These are phyloP conservation scores for Staphylotrichum tortipilum DNA, from an alignment of 495 filamentous ascomycete genomes.

Conservation along the genomic window DNA sequence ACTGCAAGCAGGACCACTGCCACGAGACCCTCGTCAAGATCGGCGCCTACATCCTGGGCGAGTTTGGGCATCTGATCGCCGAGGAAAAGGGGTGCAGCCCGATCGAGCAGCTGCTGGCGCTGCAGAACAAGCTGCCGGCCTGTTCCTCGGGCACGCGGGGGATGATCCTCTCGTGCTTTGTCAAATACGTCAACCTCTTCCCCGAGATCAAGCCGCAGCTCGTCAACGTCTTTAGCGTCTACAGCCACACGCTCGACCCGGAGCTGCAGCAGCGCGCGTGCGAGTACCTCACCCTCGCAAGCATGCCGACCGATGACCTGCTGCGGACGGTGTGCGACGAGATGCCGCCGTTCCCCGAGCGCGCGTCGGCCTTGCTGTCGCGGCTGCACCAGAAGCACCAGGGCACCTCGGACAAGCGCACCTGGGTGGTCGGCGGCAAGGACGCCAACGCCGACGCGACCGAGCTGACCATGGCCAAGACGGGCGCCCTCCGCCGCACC, in stretches of 20 bases:
- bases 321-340: constrained; percentile 95
- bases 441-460: constrained; percentile 76
- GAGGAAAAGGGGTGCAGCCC: constrained; percentile 88
- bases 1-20: constrained; percentile 83
- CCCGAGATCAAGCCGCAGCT: constrained; percentile 97
- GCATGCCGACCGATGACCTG: constrained; percentile 79
- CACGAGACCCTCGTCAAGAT: constrained; percentile 98
- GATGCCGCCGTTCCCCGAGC: constrained; percentile 97
- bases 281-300: constrained; percentile 86
- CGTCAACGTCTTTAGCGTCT: constrained; percentile 77
- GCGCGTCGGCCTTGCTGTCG: constrained; percentile 83
- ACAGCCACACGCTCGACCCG: constrained; percentile 90
- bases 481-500: constrained; percentile 73
- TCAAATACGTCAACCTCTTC: constrained; percentile 98
- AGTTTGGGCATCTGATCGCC: constrained; percentile 97
- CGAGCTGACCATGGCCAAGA: constrained; percentile 75
- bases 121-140: constrained; percentile 81
- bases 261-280: constrained; percentile 95
- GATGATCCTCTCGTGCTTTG: constrained; percentile 87
- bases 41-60: constrained; percentile 88
- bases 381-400: constrained; percentile 89
- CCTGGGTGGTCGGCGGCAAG: constrained; percentile 92
- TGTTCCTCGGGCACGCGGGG: constrained; percentile 84
- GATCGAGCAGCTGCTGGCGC: constrained; percentile 92
- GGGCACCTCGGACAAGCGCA: constrained; percentile 83